These are phyloP conservation scores for Boletus coccyginus DNA, from an alignment of 768 basidiomycete genomes.

Conservation along the genomic window DNA sequence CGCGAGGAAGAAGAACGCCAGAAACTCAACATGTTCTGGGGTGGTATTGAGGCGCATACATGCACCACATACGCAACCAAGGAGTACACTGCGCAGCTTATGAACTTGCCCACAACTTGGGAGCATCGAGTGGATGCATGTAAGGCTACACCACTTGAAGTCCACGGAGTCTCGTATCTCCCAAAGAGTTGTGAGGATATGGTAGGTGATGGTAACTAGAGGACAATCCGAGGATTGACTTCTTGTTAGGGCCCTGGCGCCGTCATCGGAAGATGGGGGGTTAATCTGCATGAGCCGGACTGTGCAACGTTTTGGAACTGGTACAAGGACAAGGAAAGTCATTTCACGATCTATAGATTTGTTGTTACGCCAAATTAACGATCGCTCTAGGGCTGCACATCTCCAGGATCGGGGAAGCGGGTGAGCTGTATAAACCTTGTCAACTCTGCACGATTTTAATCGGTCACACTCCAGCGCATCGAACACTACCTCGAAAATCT, in stretches of 20 bases:
- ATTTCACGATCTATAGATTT: neutral
- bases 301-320: slow-evolving; percentile 27
- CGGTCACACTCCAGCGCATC: slow-evolving; percentile 17
- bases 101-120: slow-evolving; percentile 25
- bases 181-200: slow-evolving; percentile 22
- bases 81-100: slow-evolving; percentile 29
- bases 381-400: slow-evolving; percentile 20
- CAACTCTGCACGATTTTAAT: neutral
- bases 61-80: slow-evolving; percentile 28
- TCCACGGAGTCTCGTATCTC: slow-evolving; percentile 20
- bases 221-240: neutral
- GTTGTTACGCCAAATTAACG: neutral
- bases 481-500: slow-evolving; percentile 31
- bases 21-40: slow-evolving; percentile 28
- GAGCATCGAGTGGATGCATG: slow-evolving; percentile 25
- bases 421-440: slow-evolving; percentile 5
- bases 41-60: slow-evolving; percentile 6
- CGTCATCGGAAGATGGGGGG: slow-evolving; percentile 25
- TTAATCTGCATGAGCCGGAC: slow-evolving; percentile 27
- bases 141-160: slow-evolving; percentile 20
- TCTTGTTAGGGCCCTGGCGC: slow-evolving; percentile 13
- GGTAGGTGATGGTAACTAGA: slow-evolving; percentile 1
- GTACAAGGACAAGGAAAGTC: slow-evolving; percentile 30
- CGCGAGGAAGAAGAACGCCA: slow-evolving; percentile 27
- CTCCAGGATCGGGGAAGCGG: slow-evolving; percentile 22